Percentiles rank a stretch among this genome's conserved stretches.
phyloP scores from a whole-genome alignment of 1,139 yeast species.

The Suhomyces atakaporum region DNA sequence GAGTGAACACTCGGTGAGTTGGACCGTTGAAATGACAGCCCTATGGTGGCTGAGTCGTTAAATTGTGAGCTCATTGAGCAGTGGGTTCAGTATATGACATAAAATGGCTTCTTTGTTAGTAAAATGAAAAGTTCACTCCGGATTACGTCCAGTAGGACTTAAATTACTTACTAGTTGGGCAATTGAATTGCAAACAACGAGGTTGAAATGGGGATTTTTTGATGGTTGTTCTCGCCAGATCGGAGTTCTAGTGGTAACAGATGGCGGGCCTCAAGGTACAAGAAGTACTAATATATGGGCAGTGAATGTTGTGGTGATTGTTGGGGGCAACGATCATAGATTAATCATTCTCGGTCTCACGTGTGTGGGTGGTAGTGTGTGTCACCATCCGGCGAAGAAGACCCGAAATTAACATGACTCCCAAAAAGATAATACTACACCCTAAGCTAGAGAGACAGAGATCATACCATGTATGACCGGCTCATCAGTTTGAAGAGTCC shows the following conservation, averaged over 20 bases:
- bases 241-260: background rate
- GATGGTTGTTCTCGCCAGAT: background rate
- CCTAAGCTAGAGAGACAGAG: background rate
- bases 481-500: no score
- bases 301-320: background rate
- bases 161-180: background rate
- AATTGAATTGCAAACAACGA: background rate
- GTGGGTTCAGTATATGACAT: background rate
- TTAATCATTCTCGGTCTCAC: conserved; percentile 8
- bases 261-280: background rate
- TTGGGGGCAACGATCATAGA: conserved; percentile 12
- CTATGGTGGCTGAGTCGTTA: conserved; percentile 10
- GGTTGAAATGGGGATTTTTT: background rate
- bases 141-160: no score
- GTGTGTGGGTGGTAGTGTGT: conserved; percentile 7
- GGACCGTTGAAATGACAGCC: conserved; percentile 9
- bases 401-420: background rate
- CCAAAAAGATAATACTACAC: background rate
- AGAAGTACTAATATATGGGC: background rate
- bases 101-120: conserved; percentile 3
- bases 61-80: conserved; percentile 14
- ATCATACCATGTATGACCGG: no score
- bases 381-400: conserved; percentile 4
- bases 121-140: no score
- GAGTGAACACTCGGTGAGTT: conserved; percentile 7